These are phyloP conservation scores for Tetradesmus obliquus DNA, from an alignment of 139 green algal genomes.

Conservation along the genomic window DNA sequence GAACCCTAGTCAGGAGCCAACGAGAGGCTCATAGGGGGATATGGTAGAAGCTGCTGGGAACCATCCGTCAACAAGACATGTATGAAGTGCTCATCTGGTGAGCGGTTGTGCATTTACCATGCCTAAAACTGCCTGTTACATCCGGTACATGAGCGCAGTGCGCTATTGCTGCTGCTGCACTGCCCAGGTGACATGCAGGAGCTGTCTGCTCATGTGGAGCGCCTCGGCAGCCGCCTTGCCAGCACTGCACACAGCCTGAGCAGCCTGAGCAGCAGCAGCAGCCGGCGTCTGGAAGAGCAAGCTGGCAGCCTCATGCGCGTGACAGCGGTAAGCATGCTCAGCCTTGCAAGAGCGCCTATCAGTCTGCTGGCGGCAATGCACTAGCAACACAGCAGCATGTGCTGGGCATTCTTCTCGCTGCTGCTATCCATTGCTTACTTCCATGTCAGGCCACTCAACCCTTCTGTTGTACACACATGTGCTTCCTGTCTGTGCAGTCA, in stretches of 20 bases:
- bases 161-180: background rate
- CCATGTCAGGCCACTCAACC: too few relatives aligned
- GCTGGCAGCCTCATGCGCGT: background rate
- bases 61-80: too few relatives aligned
- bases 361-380: background rate
- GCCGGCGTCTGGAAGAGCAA: constrained; percentile 13
- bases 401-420: background rate
- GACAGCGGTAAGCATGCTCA: constrained; percentile 2
- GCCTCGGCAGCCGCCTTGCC: background rate
- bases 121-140: background rate
- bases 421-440: background rate
- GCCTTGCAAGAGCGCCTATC: background rate
- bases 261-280: constrained; percentile 14
- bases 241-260: background rate
- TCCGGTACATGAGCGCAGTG: too few relatives aligned
- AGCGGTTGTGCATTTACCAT: background rate
- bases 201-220: background rate
- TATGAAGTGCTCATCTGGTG: too few relatives aligned
- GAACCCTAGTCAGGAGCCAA: too few relatives aligned
- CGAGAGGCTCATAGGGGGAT: too few relatives aligned
- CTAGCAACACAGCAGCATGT: background rate
- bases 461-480: background rate
- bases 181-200: constrained; percentile 25
- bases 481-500: background rate
- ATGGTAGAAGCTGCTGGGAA: too few relatives aligned